A percentile compares a stretch with the other conserved stretches of the same genome.
Conservation (phyloP, 2,329 filamentous ascomycete genomes). For the Lomentospora prolificans region DNA sequence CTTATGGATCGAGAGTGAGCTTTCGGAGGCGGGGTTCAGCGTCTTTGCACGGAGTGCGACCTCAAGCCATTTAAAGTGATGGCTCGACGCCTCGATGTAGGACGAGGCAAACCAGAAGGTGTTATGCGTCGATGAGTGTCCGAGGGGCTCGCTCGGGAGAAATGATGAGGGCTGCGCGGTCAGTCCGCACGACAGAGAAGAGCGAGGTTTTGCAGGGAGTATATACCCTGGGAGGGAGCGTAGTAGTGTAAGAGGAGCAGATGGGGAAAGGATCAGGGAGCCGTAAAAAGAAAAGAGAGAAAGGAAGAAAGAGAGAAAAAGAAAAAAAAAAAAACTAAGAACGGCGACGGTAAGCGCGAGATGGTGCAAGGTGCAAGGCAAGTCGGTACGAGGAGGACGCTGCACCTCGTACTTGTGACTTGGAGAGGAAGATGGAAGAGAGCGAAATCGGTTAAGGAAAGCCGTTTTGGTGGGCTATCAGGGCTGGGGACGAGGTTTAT, state of each 20-base stretch:
- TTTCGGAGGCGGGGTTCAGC: constrained; percentile 1
- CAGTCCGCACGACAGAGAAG: background rate
- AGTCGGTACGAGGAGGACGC: background rate
- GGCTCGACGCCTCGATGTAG: background rate
- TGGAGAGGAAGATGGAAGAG: background rate
- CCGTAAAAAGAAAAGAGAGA: constrained; percentile 5
- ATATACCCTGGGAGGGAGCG: background rate
- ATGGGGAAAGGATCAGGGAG: background rate
- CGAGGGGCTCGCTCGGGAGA: background rate
- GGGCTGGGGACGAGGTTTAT: background rate
- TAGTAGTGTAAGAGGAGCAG: background rate
- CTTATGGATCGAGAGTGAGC: background rate
- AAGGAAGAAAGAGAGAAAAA: constrained; percentile 10
- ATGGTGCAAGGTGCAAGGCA: background rate
- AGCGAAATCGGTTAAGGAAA: background rate
- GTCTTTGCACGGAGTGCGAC: background rate
- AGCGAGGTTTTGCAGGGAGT: background rate
- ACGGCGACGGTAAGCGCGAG: background rate
- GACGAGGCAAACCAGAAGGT: background rate
- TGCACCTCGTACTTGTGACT: background rate
- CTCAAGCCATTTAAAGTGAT: background rate
- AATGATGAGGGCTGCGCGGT: background rate
- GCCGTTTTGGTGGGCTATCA: background rate
- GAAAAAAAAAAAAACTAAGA: constrained; percentile 10
- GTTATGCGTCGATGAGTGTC: background rate